Evolutionary conservation across 805 yeast genomes (phyloP), one percentile per base, ranked within the genome.

Genomic region (Vanderwaltozyma polyspora): DNA sequence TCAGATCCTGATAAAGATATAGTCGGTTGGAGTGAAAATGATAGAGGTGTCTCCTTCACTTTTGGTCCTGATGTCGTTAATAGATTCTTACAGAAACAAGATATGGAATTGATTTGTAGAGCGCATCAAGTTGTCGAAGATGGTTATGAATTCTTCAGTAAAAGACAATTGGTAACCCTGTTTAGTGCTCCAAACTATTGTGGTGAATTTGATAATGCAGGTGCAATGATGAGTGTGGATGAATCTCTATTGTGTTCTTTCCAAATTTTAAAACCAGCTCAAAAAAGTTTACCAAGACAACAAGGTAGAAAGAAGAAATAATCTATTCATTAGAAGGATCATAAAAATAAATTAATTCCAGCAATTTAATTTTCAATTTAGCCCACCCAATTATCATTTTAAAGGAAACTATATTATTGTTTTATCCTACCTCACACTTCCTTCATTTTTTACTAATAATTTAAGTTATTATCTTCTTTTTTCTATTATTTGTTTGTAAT

Each of bases 91-190:
- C 96, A 89, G 60, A 87, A 86, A 56, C 97, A 89, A 62, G 97
- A 89, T 59, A 83, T 89, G 91, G 97, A 91, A 63, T 75, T 89
- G 55, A 87, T 89, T 52, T 91, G 97, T 67, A 76, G 98, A 60
- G 97, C 97, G 31, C 98, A 89, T 70, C 97, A 89, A 66, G 98
- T 89, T 44, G 98, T 89, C 41, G 98, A 89, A 66, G 98, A 89
- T 63, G 98, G 98, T 46, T 89, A 91, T 63, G 97, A 89, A 67
- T 89, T 89, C 59, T 89, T 91, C 62, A 76, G 91, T 45, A 89
- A 89, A 62, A 80, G 97, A 57, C 97, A 89, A 63, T 72, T 89
- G 56, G 97, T 89, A 32, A 89, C 98, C 22, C 69, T 89, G 47
- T 89, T 89, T 60, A 78, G 91, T 35, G 98, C 98, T 38, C 98